Evolutionary conservation across 495 filamentous ascomycete genomes (phyloP).

Genomic region (Talaromyces wortmannii): DNA sequence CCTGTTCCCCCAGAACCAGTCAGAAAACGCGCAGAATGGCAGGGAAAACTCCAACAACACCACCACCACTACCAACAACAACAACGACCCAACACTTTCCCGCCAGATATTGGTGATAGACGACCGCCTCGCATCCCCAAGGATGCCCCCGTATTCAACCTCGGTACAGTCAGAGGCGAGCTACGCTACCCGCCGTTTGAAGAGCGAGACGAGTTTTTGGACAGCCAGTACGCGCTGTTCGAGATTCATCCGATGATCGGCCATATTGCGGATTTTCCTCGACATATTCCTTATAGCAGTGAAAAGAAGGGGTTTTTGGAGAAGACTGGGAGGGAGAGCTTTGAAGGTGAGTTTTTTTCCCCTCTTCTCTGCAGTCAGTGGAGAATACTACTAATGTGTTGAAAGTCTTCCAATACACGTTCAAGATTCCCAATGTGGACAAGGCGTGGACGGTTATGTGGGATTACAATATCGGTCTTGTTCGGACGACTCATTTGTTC

Average conservation of each 20-base stretch:
- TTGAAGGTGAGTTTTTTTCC: constrained; percentile 60
- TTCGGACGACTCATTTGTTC: constrained; percentile 92
- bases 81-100: background rate
- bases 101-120: constrained; percentile 22
- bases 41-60: too few species aligned
- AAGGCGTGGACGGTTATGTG: constrained; percentile 77
- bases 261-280: constrained; percentile 57
- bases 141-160: constrained; percentile 51
- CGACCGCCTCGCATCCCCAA: constrained; percentile 42
- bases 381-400: background rate
- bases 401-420: constrained; percentile 88
- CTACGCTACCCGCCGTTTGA: constrained; percentile 67
- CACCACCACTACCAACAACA: background rate
- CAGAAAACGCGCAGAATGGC: background rate
- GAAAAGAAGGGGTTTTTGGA: constrained; percentile 82
- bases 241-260: constrained; percentile 56
- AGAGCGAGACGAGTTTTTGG: constrained; percentile 45
- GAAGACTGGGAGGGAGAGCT: constrained; percentile 78
- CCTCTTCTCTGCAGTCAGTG: background rate
- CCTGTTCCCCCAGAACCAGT: constrained; percentile 10
- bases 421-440: constrained; percentile 61
- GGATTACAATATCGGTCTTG: constrained; percentile 96
- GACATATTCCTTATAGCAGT: constrained; percentile 88
- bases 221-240: constrained; percentile 51
- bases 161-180: constrained; percentile 50